Evolutionary conservation across 495 filamentous ascomycete genomes (phyloP).

Genomic region (Aspergillus avenaceus): DNA sequence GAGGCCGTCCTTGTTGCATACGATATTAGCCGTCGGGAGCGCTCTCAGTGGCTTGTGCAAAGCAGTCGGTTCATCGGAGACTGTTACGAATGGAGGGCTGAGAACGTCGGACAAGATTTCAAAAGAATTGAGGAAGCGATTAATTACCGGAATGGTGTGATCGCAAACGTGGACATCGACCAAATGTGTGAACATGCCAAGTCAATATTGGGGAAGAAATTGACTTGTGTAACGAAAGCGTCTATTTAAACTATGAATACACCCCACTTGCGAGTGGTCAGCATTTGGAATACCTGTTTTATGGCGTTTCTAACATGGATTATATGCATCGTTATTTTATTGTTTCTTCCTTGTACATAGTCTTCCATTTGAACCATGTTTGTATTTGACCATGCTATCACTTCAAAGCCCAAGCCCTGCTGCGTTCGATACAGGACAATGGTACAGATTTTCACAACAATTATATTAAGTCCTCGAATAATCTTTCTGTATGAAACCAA

Average conservation of each 20-base stretch:
- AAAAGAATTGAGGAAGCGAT: slow-evolving; percentile 25
- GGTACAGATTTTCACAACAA: too few relatives aligned
- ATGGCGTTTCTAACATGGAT: too few relatives aligned
- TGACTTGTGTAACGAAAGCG: slow-evolving; percentile 4
- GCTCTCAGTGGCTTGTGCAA: slow-evolving; percentile 30
- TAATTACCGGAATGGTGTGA: slow-evolving; percentile 19
- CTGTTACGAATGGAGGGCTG: slow-evolving; percentile 23
- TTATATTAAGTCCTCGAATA: too few relatives aligned
- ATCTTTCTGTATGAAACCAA: too few relatives aligned
- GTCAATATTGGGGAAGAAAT: slow-evolving; percentile 5
- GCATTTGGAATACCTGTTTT: too few relatives aligned
- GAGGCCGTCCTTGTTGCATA: slow-evolving; percentile 16
- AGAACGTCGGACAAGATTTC: slow-evolving; percentile 16
- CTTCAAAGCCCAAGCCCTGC: too few relatives aligned
- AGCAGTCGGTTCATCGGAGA: slow-evolving; percentile 30
- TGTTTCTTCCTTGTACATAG: too few relatives aligned
- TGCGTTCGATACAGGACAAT: too few relatives aligned
- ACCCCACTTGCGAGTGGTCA: too few relatives aligned
- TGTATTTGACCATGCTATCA: too few relatives aligned
- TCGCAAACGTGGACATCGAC: slow-evolving; percentile 18
- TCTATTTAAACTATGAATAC: slow-evolving; percentile 7
- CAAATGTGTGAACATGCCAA: slow-evolving; percentile 15
- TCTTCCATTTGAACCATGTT: too few relatives aligned
- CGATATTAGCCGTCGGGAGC: slow-evolving; percentile 18
- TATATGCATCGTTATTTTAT: too few relatives aligned